Evolutionary conservation across 768 basidiomycete species (phyloP), one percentile per base, ranked within the genome.

Genomic region (Kwoniella europaea): DNA sequence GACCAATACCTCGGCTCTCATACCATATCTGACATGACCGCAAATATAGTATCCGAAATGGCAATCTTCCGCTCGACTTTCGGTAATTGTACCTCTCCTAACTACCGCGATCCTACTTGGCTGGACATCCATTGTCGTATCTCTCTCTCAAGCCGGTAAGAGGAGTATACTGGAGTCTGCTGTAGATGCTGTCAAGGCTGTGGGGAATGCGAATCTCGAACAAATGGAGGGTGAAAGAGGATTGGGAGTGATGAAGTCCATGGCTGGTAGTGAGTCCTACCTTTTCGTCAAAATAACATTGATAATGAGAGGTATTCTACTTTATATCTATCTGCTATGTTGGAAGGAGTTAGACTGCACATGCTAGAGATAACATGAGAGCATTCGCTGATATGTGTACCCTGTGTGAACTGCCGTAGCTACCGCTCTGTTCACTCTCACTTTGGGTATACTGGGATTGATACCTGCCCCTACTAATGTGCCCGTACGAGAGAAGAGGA

Each of bases 31-130:
- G 13, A 20, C 18, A 24, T 41, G 43, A 15, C 9, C 15, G 9
- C 59, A 18, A 24, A 16, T 63, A 6, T 1, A 82, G 82, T 82
- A 82, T 60, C 78, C 79, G 12, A 65, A 75, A 69, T 82, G 82
- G 82, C 82, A 82, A 67, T 67, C 77, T 54, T 82, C 82, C 10
- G 75, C 74, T 16, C 67, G 81, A 24, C 63, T 82, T 10, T 72
- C 76, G 9, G 29, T 78, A 15, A 74, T 82, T 42, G 79, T 82
- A 16, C 81, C 81, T 1, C 71, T 77, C 13, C 65, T 82, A 13
- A 82, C 82, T 15, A n/a, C 68, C 3, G 66, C 79, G 3, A 82
- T 82, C 55, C 66, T 82, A 4, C 56, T 75, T 0, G 80, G 82
- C 24, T 82, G 79, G 79, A 73, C 72, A 20, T 67, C 63, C n/a